Evolutionary conservation across 495 filamentous ascomycete species (phyloP).

Genomic region (Daldinia decipiens): DNA sequence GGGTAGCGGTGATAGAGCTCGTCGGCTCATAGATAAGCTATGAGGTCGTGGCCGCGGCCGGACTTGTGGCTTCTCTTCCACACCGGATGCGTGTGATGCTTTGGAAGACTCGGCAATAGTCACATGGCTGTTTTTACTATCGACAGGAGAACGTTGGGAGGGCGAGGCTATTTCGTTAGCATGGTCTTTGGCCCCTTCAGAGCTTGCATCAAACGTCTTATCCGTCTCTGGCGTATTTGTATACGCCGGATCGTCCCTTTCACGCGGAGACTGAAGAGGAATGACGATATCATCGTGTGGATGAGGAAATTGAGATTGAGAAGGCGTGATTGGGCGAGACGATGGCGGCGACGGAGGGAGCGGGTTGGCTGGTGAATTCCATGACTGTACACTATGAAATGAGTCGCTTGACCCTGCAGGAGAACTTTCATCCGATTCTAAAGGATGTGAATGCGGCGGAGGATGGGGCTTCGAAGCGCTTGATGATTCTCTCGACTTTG

Average conservation of each 20-base stretch:
- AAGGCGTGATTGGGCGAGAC: constrained; percentile 54
- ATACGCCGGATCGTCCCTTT: constrained; percentile 54
- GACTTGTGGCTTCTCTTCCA: constrained; percentile 26
- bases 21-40: constrained; percentile 62
- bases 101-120: constrained; percentile 9
- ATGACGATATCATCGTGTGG: constrained; percentile 49
- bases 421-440: constrained; percentile 40
- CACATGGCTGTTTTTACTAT: constrained; percentile 9
- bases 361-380: constrained; percentile 60
- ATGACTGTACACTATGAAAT: constrained; percentile 68
- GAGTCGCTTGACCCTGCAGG: constrained; percentile 51
- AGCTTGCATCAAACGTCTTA: constrained; percentile 24
- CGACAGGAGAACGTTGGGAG: constrained; percentile 12
- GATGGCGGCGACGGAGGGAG: constrained; percentile 61
- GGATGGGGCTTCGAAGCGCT: constrained; percentile 10
- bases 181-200: constrained; percentile 23
- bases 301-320: constrained; percentile 45
- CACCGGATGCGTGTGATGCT: constrained; percentile 23
- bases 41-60: constrained; percentile 38
- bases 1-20: constrained; percentile 76
- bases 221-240: constrained; percentile 55
- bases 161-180: constrained; percentile 25
- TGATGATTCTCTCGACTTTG: constrained; percentile 30
- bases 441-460: constrained; percentile 25
- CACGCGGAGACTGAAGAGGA: constrained; percentile 39